phyloP scores from a whole-genome alignment of 495 filamentous ascomycete species.

The Entonaema liquescens region DNA sequence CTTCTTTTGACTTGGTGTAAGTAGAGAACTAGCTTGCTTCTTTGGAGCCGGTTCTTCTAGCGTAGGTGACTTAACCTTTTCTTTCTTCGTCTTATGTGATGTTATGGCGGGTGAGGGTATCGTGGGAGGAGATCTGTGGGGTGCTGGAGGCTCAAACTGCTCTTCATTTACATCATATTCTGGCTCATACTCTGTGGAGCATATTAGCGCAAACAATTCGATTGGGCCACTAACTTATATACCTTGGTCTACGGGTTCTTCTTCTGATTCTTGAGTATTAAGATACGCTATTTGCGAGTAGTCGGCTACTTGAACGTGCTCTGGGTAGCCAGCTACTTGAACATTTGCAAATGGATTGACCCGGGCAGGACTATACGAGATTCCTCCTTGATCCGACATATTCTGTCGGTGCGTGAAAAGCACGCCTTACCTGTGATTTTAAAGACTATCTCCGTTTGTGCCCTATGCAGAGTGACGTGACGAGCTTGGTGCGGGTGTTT shows the following conservation, averaged over 20 bases:
- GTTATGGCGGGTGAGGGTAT: conserved; percentile 13
- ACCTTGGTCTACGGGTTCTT: conserved; percentile 48
- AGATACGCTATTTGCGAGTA: conserved; percentile 52
- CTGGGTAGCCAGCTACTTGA: conserved; percentile 52
- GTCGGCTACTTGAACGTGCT: conserved; percentile 52
- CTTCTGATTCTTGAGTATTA: conserved; percentile 45
- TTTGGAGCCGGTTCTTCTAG: conserved; percentile 12
- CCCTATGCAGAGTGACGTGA: conserved; percentile 35
- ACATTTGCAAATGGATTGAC: conserved; percentile 48
- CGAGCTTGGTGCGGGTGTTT: conserved; percentile 36
- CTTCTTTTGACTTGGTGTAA: conserved; percentile 27
- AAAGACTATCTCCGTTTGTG: conserved; percentile 21
- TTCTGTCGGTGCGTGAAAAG: conserved; percentile 23
- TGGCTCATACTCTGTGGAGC: conserved; percentile 7
- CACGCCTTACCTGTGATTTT: conserved; percentile 19
- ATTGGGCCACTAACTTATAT: conserved; percentile 18
- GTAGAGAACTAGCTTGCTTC: conserved; percentile 8
- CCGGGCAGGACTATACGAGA: conserved; percentile 53
- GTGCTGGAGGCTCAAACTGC: conserved; percentile 7
- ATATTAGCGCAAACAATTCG: conserved; percentile 25
- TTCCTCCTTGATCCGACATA: conserved; percentile 44
- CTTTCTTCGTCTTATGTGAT: conserved; percentile 37
- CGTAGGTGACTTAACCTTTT: conserved; percentile 15
- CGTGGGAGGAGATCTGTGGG: not conserved
- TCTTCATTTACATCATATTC: conserved; percentile 25